A percentile compares a stretch with the other conserved stretches of the same genome.
Evolutionary conservation across 1,139 yeast genomes (phyloP).

Genomic region (Debaryomyces udenii): DNA sequence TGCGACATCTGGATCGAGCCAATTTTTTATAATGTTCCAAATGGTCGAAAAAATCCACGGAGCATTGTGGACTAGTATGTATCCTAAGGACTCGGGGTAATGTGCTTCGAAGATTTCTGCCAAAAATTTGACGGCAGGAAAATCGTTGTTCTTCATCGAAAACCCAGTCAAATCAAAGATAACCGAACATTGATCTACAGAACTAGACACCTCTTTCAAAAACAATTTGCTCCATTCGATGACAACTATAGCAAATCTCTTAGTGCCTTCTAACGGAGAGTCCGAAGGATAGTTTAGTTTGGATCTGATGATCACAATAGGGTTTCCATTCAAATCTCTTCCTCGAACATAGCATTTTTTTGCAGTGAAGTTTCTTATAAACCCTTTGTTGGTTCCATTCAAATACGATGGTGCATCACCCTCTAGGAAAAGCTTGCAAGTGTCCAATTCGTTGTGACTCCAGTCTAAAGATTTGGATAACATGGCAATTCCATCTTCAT

Average conservation of each 20-base stretch:
- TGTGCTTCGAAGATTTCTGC: slow-evolving; percentile 51
- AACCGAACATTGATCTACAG: slow-evolving; percentile 42
- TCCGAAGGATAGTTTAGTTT: slow-evolving; percentile 45
- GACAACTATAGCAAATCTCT: slow-evolving; percentile 40
- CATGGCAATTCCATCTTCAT: slow-evolving; percentile 39
- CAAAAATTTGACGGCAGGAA: slow-evolving; percentile 46
- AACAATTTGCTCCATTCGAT: slow-evolving; percentile 47
- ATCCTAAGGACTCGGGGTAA: slow-evolving; percentile 51
- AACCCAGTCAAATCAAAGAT: slow-evolving; percentile 52
- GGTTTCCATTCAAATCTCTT: slow-evolving; percentile 39
- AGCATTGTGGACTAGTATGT: slow-evolving; percentile 45
- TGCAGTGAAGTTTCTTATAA: slow-evolving; percentile 40
- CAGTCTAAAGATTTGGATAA: slow-evolving; percentile 40
- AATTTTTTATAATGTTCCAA: slow-evolving; percentile 48
- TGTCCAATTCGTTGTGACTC: slow-evolving; percentile 35
- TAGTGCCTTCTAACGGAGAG: slow-evolving; percentile 40
- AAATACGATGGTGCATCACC: slow-evolving; percentile 45
- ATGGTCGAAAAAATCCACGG: slow-evolving; percentile 55
- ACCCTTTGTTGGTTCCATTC: slow-evolving; percentile 35
- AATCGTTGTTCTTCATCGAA: slow-evolving; percentile 49
- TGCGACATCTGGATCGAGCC: slow-evolving; percentile 52
- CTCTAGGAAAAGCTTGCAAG: slow-evolving; percentile 38
- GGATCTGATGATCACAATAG: slow-evolving; percentile 44
- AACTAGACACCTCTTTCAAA: slow-evolving; percentile 38
- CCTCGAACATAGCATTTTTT: slow-evolving; percentile 47